Evolutionary conservation across 768 basidiomycete species (phyloP).

Genomic region (Mycena filopes): DNA sequence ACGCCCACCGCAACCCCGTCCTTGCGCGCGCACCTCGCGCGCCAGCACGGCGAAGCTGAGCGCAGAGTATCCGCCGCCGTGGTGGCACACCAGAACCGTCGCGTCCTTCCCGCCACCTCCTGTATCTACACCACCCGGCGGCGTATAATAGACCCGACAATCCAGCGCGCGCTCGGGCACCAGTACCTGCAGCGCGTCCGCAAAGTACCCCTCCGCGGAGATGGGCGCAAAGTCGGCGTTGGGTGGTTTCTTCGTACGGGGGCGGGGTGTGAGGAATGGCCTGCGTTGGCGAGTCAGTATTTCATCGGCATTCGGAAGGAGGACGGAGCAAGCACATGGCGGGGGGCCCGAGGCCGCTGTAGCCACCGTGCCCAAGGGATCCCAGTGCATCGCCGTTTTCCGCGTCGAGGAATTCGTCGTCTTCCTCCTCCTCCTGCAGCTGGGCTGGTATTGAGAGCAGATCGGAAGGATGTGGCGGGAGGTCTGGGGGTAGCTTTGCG

Average conservation of each 20-base stretch:
- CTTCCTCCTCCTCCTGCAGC: conserved; percentile 35
- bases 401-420: conserved; percentile 52
- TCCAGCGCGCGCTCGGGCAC: conserved; percentile 72
- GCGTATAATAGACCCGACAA: conserved; percentile 86
- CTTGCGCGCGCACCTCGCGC: conserved; percentile 72
- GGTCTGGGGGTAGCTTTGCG: conserved; percentile 70
- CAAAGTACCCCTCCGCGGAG: conserved; percentile 81
- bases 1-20: conserved; percentile 83
- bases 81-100: conserved; percentile 90
- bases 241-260: conserved; percentile 49
- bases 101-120: conserved; percentile 41
- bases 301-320: conserved; percentile 29
- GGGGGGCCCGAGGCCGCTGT: conserved; percentile 69
- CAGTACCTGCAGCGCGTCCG: conserved; percentile 80
- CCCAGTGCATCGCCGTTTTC: conserved; percentile 70
- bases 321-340: conserved; percentile 60
- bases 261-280: conserved; percentile 36
- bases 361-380: conserved; percentile 65
- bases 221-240: conserved; percentile 80
- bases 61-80: conserved; percentile 93
- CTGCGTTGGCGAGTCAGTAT: conserved; percentile 22
- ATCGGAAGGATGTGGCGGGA: conserved; percentile 47
- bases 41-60: conserved; percentile 92
- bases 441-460: too few relatives aligned
- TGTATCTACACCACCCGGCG: conserved; percentile 57